Base-by-base conservation (phyloP, 2,329 filamentous ascomycete genomes). In the Verticillium albo-atrum region DNA sequence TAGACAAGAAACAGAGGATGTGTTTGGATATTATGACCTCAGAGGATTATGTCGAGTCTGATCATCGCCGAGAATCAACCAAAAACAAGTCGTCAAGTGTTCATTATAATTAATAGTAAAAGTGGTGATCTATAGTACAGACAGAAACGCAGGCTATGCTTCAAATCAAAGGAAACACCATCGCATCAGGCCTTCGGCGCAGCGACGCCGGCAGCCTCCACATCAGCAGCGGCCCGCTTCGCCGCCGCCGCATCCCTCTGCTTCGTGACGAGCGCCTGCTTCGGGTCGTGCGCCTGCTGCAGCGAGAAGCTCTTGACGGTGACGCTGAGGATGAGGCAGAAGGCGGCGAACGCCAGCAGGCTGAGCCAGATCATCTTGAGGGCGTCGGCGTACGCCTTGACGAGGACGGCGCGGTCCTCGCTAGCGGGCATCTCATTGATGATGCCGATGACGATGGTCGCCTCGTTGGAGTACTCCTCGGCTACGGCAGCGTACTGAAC, bases 371-470 rank as follows among this genome's bases (percentile, higher is more conserved):
- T 69, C 3, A 64, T 68, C 54, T 62, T 65, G 55, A 77, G 61
- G 20, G 67, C 67, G 28, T 74, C 68, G 47, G 67, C 68, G 50
- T 72, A 76, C 0, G 72, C 74, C 10, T 66, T 54, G 1, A 73
- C 58, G n/a, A 76, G 66, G 3, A 65, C 59, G 12, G 61, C 60
- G 47, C 67, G 69, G 59, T 63, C 47, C 14, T 58, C 62, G 3
- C 66, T 63, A 2, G 61, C 58, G 9, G 78, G 74, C 76, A 88
- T 83, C 1, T 67, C 67, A 67, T 81, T 82, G 69, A 88, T 86
- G 58, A 87, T 73, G 60, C 82, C 75, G 0, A 88, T 83, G 14
- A 89, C 74, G 0, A 79, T 80, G 0, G 84, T 83, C 0, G 85
- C 83, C 68, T 89, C 83, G 57, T 78, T 76, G 12, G 82, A 81